These are phyloP conservation scores for Cyberlindnera samutprakarnensis DNA, from an alignment of 805 yeast genomes.

Conservation along the genomic window DNA sequence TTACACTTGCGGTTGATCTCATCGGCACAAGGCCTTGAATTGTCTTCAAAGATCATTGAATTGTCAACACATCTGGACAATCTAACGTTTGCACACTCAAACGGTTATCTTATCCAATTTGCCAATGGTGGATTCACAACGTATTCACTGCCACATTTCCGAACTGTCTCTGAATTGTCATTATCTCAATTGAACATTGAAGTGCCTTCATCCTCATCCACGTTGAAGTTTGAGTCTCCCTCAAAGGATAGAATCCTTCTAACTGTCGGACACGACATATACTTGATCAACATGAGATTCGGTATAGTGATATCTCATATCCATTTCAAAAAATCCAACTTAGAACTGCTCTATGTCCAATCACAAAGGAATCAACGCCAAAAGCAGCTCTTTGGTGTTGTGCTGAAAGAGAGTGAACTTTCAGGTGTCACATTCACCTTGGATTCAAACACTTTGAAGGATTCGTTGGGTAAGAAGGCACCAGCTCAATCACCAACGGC, in stretches of 20 bases:
- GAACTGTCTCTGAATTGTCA: constrained; percentile 9
- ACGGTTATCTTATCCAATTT: constrained; percentile 18
- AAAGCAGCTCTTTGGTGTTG: constrained; percentile 14
- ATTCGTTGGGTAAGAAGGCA: constrained; percentile 51
- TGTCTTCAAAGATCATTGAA: constrained; percentile 21
- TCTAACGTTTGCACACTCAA: constrained; percentile 12
- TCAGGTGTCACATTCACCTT: constrained; percentile 38
- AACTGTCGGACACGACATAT: constrained; percentile 21
- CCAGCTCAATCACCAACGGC: constrained; percentile 11
- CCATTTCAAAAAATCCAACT: constrained; percentile 11
- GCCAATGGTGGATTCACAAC: constrained; percentile 9
- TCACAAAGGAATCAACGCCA: constrained; percentile 1
- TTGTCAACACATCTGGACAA: constrained; percentile 3
- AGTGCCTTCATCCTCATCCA: not conserved
- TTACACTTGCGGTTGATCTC: constrained; percentile 17
- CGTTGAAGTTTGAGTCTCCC: constrained; percentile 18
- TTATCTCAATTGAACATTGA: constrained; percentile 3
- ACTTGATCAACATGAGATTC: constrained; percentile 30
- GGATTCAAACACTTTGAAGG: constrained; percentile 62
- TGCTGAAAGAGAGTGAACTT: constrained; percentile 16
- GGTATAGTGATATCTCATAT: constrained; percentile 17
- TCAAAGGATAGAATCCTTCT: constrained; percentile 21
- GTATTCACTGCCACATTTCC: constrained; percentile 19
- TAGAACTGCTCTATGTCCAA: constrained; percentile 11
- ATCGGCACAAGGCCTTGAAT: constrained; percentile 14